Base-by-base conservation (phyloP, 148 eudicot genomes). In the Rhododendron kiyosumense region DNA sequence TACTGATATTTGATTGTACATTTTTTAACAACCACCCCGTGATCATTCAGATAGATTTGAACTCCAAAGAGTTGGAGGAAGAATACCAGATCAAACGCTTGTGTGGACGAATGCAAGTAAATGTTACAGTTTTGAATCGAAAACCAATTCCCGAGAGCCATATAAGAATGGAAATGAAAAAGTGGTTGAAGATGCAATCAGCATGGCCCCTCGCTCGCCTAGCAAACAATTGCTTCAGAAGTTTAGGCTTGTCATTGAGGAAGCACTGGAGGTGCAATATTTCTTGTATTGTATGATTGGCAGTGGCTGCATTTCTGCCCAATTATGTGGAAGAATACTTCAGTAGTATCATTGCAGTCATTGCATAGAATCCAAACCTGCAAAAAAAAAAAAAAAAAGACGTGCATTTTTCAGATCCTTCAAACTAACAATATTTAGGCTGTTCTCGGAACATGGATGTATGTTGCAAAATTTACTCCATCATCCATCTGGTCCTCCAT, bases 301-400 rank as follows among this genome's bases (percentile, higher is more conserved):
- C 99, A 96, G 78, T 96, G 98, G 85, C 91, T 89, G 93, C 99
- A 96, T 88, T 96, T 96, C 89, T 95, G 99, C 26, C 99, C 99
- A 30, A 96, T 83, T 81, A 96, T 91, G 92, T 96, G 99, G 91
- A 94, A 96, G 92, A 89, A 88, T 46, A 94, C 98, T 81, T 95
- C 98, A 1, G 97, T 94, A 3, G 99, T 95, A 85, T 95, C 98
- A n/a, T 93, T 94, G 90, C 99, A 96, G 90, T 96, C 99, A 15
- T 96, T 95, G 59, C 99, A 96, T 15, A 96, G 86, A 79, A 96
- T 95, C 98, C 98, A 95, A 41, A 95, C 95, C 99, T 96, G 97
- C 88, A 86, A 84, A 49, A 67, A 10, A 26, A 67, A 67, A 67
- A 67, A 86, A 84, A 48, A 71, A 71, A 13, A 30, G 1, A 3